These are phyloP conservation scores for Trametes cubensis DNA, from an alignment of 768 basidiomycete genomes.

Conservation along the genomic window DNA sequence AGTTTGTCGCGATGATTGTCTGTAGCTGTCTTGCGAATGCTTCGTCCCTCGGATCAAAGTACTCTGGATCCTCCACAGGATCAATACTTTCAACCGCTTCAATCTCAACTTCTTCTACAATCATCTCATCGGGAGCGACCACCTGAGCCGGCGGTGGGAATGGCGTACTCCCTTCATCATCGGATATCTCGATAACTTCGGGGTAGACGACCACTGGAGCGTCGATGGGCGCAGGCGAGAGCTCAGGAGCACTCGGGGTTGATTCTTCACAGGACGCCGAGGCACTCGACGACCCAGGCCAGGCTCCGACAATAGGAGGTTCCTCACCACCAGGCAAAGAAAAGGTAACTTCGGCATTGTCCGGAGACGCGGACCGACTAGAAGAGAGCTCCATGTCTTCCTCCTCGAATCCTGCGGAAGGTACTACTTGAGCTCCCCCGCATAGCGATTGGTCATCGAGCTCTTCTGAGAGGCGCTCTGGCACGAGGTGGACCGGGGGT, in stretches of 20 bases:
- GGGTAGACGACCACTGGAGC: not conserved
- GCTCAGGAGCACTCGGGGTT: not conserved
- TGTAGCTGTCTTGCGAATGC: not conserved
- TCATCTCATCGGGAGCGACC: not conserved
- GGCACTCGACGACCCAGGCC: slow-evolving; percentile 10
- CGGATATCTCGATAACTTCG: slow-evolving; percentile 20
- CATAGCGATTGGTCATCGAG: slow-evolving; percentile 1
- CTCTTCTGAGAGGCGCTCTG: not conserved
- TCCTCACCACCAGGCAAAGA: slow-evolving; percentile 3
- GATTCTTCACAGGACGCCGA: slow-evolving; percentile 3
- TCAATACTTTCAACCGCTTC: not conserved
- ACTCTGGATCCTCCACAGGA: not conserved
- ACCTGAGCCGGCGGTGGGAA: not conserved
- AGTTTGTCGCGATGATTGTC: not conserved
- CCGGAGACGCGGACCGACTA: slow-evolving; percentile 14
- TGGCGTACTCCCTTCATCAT: slow-evolving; percentile 12
- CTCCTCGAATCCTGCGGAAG: not conserved
- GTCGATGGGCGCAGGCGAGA: not conserved
- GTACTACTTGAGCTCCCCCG: not conserved
- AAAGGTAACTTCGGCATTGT: not conserved
- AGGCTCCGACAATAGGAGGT: slow-evolving; percentile 23
- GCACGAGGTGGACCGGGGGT: slow-evolving; percentile 23
- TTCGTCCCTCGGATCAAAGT: not conserved
- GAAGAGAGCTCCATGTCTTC: slow-evolving; percentile 24
- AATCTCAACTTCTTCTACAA: not conserved